phyloP scores from a whole-genome alignment of 768 basidiomycete species.

The Artomyces pyxidatus region DNA sequence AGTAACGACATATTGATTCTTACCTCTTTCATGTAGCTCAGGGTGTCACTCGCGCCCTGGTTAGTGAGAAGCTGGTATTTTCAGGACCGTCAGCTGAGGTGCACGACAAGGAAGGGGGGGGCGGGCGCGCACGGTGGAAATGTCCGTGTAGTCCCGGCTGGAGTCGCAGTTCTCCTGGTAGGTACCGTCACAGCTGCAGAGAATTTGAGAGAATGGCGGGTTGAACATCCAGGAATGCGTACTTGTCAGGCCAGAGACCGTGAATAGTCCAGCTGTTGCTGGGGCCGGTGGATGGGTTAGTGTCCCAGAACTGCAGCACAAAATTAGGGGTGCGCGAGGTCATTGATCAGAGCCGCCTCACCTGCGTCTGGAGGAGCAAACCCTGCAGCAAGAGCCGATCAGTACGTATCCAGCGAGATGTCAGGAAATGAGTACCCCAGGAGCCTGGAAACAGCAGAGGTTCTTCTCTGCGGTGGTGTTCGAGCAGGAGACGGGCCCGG shows the following conservation, averaged over 20 bases:
- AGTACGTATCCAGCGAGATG: neutral
- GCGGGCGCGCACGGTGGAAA: slow-evolving; percentile 28
- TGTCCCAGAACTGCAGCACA: slow-evolving; percentile 64
- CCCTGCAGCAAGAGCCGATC: slow-evolving; percentile 33
- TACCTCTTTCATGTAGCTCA: slow-evolving; percentile 45
- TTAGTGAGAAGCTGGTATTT: slow-evolving; percentile 45
- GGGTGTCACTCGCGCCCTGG: slow-evolving; percentile 51
- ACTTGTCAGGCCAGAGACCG: slow-evolving; percentile 69
- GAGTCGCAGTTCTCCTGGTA: slow-evolving; percentile 30
- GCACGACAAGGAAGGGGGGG: neutral
- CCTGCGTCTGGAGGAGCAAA: slow-evolving; percentile 49
- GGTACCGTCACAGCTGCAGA: slow-evolving; percentile 45
- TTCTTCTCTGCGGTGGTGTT: slow-evolving; percentile 36
- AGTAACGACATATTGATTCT: no score
- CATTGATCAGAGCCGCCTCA: slow-evolving; percentile 13
- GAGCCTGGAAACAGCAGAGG: slow-evolving; percentile 57
- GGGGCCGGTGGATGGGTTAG: slow-evolving; percentile 53
- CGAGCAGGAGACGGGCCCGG: slow-evolving; percentile 45
- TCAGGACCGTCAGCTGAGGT: no score
- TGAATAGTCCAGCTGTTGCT: slow-evolving; percentile 67
- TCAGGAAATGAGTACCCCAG: slow-evolving; percentile 38
- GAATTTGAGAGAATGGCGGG: neutral
- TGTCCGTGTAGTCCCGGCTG: slow-evolving; percentile 37
- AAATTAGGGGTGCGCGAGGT: no score
- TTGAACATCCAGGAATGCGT: slow-evolving; percentile 12